phyloP scores from a whole-genome alignment of 1,284 basidiomycete species.

The Tilletia indica region DNA sequence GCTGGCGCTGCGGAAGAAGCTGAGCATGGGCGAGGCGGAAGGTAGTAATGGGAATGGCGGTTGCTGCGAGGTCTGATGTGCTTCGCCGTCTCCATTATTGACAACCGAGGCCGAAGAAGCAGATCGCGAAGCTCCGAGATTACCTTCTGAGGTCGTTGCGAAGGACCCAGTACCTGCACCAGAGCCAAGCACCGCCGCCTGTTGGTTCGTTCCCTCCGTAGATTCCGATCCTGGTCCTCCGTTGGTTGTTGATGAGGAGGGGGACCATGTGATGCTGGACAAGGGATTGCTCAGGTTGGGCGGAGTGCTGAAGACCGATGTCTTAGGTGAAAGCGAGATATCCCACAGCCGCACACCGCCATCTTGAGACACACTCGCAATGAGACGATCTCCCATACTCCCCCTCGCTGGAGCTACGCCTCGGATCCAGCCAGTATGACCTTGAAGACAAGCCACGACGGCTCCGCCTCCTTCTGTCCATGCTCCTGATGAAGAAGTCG shows the following conservation, averaged over 20 bases:
- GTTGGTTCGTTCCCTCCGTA: not conserved
- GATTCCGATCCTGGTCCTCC: not conserved
- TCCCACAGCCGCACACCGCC: constrained; percentile 1
- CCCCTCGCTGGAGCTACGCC: not conserved
- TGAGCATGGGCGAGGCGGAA: not conserved
- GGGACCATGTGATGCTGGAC: not conserved
- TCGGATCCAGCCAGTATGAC: not conserved
- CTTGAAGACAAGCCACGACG: constrained; percentile 5
- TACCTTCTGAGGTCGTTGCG: not conserved
- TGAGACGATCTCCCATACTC: not conserved
- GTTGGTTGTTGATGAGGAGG: not conserved
- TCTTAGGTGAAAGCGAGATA: constrained; percentile 6
- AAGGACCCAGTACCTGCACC: not conserved
- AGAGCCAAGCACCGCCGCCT: not conserved
- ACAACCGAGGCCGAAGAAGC: not conserved
- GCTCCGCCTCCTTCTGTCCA: not conserved
- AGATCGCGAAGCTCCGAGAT: not conserved
- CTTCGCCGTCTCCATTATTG: not conserved
- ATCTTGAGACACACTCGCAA: constrained; percentile 5
- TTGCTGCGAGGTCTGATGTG: too few species aligned
- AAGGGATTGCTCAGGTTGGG: constrained; percentile 3
- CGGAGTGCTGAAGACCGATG: constrained; percentile 4
- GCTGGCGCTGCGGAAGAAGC: constrained; percentile 7
- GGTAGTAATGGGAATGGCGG: too few species aligned
- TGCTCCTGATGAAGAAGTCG: too few species aligned